Percentiles rank a stretch among this genome's conserved stretches.
These are phyloP conservation scores for Asterionellopsis glacialis DNA, from an alignment of 108 stramenopile genomes.

Conservation along the genomic window DNA sequence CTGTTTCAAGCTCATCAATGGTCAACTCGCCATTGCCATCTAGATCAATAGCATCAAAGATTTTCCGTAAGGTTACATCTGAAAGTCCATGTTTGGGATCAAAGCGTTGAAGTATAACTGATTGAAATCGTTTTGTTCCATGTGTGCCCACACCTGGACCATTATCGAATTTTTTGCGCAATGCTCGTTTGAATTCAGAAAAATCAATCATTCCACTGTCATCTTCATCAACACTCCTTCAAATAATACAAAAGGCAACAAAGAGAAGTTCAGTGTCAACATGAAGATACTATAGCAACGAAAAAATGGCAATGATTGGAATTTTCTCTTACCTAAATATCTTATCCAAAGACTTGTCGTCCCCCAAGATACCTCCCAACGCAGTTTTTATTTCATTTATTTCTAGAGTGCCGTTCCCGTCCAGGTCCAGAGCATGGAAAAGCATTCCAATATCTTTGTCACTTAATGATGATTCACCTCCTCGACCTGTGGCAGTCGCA, in stretches of 20 bases:
- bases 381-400: not conserved
- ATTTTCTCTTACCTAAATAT: not conserved
- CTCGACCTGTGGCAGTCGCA: not conserved
- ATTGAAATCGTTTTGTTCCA: not conserved
- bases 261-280: too few species aligned
- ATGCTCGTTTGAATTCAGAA: not conserved
- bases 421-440: not conserved
- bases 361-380: not conserved
- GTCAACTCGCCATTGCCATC: not conserved
- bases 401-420: not conserved
- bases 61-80: not conserved
- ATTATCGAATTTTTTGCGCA: not conserved
- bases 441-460: not conserved
- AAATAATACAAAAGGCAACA: too few species aligned
- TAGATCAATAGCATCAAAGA: conserved; percentile 1
- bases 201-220: not conserved
- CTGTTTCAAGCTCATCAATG: not conserved
- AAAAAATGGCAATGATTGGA: too few species aligned
- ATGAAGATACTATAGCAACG: too few species aligned
- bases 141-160: not conserved
- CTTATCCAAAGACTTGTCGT: not conserved
- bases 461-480: not conserved
- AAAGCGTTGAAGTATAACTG: not conserved
- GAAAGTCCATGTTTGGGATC: not conserved
- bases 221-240: not conserved